phyloP scores from a whole-genome alignment of 352 stramenopile species.

The Phytopythium vexans region DNA sequence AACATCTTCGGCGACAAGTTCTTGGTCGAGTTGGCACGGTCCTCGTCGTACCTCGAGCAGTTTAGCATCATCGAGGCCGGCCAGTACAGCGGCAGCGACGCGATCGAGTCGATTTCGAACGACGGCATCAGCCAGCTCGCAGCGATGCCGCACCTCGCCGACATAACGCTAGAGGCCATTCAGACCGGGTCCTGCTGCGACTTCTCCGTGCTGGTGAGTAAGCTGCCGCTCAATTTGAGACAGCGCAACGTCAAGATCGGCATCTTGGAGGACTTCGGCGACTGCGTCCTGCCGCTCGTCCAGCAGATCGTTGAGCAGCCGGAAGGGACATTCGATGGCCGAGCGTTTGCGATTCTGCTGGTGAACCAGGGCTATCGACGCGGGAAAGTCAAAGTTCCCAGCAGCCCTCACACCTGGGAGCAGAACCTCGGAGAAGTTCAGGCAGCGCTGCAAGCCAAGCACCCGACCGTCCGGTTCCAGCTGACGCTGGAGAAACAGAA shows the following conservation, averaged over 20 bases:
- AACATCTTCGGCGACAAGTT: slow-evolving; percentile 39
- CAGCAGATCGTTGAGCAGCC: slow-evolving; percentile 22
- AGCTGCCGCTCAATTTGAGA: slow-evolving; percentile 17
- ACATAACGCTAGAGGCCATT: slow-evolving; percentile 33
- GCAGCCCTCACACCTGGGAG: slow-evolving; percentile 20
- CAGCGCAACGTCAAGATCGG: slow-evolving; percentile 46
- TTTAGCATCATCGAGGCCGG: slow-evolving; percentile 29
- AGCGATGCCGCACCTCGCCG: slow-evolving; percentile 29
- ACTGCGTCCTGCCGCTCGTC: slow-evolving; percentile 26
- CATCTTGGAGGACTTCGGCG: slow-evolving; percentile 26
- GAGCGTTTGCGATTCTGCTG: slow-evolving; percentile 33
- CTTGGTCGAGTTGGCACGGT: slow-evolving; percentile 15
- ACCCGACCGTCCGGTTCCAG: slow-evolving; percentile 35
- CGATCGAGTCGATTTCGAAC: slow-evolving; percentile 25
- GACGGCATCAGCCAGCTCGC: slow-evolving; percentile 25
- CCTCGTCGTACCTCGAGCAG: slow-evolving; percentile 25
- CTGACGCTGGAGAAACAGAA: slow-evolving; percentile 32
- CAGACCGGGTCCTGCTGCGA: slow-evolving; percentile 13
- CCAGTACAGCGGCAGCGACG: slow-evolving; percentile 26
- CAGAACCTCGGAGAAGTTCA: slow-evolving; percentile 17
- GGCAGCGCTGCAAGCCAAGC: slow-evolving; percentile 14
- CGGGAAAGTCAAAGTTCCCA: slow-evolving; percentile 14
- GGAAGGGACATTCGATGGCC: slow-evolving; percentile 11
- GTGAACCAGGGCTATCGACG: slow-evolving; percentile 32
- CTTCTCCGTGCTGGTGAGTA: slow-evolving; percentile 25